phyloP scores from a whole-genome alignment of 495 filamentous ascomycete species.

The Aspergillus sclerotioniger region DNA sequence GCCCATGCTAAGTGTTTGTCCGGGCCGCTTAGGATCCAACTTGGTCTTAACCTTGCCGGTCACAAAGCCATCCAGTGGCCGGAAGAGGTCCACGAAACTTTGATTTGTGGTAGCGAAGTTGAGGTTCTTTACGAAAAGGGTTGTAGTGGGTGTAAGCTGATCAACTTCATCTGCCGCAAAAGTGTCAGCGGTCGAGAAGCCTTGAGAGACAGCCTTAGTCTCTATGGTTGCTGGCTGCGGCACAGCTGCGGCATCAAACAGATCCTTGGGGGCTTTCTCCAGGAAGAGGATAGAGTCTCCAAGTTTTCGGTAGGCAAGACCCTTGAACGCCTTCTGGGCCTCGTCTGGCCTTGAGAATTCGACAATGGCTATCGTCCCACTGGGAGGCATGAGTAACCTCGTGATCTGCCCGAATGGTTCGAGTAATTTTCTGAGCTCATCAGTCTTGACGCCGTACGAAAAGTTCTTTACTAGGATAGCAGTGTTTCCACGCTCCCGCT shows the following conservation, averaged over 20 bases:
- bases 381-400: slow-evolving; percentile 84
- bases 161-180: slow-evolving; percentile 54
- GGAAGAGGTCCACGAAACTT: slow-evolving; percentile 69
- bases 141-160: slow-evolving; percentile 61
- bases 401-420: slow-evolving; percentile 63
- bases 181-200: slow-evolving; percentile 55
- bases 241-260: slow-evolving; percentile 56
- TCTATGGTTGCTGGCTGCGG: slow-evolving; percentile 30
- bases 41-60: slow-evolving; percentile 86
- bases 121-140: slow-evolving; percentile 89
- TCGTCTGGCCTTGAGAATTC: slow-evolving; percentile 77
- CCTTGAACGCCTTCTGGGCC: slow-evolving; percentile 75
- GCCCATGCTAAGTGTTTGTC: slow-evolving; percentile 86
- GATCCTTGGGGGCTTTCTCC: slow-evolving; percentile 84
- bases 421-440: slow-evolving; percentile 52
- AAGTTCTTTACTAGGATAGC: slow-evolving; percentile 96
- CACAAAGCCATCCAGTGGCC: slow-evolving; percentile 78
- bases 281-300: slow-evolving; percentile 90
- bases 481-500: slow-evolving; percentile 75
- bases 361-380: slow-evolving; percentile 87
- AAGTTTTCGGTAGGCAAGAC: slow-evolving; percentile 82
- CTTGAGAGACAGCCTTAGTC: slow-evolving; percentile 42
- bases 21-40: slow-evolving; percentile 77
- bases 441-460: slow-evolving; percentile 67
- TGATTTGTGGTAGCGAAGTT: slow-evolving; percentile 85